Evolutionary conservation across 2,329 filamentous ascomycete species (phyloP).

Genomic region (Fusarium verrucosum): DNA sequence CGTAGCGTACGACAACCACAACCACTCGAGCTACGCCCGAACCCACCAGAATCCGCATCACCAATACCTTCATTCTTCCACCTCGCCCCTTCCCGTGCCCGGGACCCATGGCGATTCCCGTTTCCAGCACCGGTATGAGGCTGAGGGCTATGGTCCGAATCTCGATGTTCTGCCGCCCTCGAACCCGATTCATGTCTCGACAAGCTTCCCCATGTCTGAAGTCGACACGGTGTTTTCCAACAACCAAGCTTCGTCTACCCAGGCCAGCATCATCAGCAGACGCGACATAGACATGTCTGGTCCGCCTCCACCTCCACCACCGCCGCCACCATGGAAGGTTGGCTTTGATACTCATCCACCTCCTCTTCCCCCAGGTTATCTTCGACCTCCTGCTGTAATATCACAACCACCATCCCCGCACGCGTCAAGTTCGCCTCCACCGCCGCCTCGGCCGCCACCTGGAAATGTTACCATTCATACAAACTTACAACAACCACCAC

Average conservation of each 20-base stretch:
- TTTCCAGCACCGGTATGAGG: constrained; percentile 9
- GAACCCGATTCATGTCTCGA: constrained; percentile 21
- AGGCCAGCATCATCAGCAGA: constrained; percentile 44
- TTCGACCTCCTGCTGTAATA: constrained; percentile 14
- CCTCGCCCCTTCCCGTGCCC: constrained; percentile 28
- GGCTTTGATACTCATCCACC: constrained; percentile 6
- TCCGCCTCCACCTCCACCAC: constrained; percentile 32
- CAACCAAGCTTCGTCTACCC: constrained; percentile 44
- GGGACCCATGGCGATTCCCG: constrained; percentile 24
- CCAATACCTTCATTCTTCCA: constrained; percentile 4
- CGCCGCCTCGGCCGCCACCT: constrained; percentile 26
- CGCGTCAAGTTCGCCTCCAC: constrained; percentile 16
- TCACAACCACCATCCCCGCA: constrained; percentile 8
- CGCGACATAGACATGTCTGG: constrained; percentile 38
- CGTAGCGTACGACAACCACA: constrained; percentile 27
- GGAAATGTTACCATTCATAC: constrained; percentile 4
- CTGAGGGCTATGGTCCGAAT: constrained; percentile 18
- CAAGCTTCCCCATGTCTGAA: constrained; percentile 41
- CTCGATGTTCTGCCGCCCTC: constrained; percentile 26
- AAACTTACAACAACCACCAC: constrained; percentile 27
- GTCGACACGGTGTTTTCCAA: constrained; percentile 43
- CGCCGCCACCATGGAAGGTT: constrained; percentile 11
- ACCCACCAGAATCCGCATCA: constrained; percentile 16
- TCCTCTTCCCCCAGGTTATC: background rate
- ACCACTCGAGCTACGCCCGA: constrained; percentile 24